These are phyloP conservation scores for Talaromyces sp. DNA, from an alignment of 2,329 filamentous ascomycete genomes.

Conservation along the genomic window DNA sequence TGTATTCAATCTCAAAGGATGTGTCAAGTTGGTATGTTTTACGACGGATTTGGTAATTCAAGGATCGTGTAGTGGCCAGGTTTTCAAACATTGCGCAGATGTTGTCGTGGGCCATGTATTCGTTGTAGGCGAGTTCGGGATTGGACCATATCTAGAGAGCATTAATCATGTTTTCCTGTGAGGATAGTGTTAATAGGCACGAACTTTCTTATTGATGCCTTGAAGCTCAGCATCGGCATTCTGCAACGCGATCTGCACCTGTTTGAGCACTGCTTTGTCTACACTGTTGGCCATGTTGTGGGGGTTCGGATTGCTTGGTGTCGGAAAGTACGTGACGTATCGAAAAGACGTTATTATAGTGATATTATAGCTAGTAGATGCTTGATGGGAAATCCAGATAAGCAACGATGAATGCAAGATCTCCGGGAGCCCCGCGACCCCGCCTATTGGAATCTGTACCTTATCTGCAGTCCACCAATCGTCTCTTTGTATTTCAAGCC, in stretches of 20 bases:
- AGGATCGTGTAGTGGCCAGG: constrained; percentile 27
- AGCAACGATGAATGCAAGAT: not conserved
- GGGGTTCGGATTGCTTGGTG: not conserved
- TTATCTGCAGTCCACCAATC: not conserved
- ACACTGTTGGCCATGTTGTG: not conserved
- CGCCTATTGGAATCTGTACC: not conserved
- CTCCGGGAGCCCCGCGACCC: not conserved
- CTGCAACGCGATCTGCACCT: constrained; percentile 14
- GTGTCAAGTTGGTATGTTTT: constrained; percentile 24
- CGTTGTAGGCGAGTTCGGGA: constrained; percentile 26
- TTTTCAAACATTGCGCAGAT: constrained; percentile 23
- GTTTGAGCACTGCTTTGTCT: not conserved
- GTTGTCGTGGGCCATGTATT: constrained; percentile 24
- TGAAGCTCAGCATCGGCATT: constrained; percentile 10
- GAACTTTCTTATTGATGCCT: constrained; percentile 17
- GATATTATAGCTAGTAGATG: not conserved
- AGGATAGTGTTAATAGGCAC: not conserved
- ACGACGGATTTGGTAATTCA: constrained; percentile 17
- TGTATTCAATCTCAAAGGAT: constrained; percentile 21
- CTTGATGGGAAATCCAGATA: not conserved
- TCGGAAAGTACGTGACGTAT: not conserved
- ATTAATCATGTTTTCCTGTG: not conserved
- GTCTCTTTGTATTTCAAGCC: not conserved
- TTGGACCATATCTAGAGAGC: constrained; percentile 22
- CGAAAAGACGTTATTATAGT: not conserved